Base-by-base conservation (phyloP, 1,284 basidiomycete genomes). In the Rhodotorula sp. region DNA sequence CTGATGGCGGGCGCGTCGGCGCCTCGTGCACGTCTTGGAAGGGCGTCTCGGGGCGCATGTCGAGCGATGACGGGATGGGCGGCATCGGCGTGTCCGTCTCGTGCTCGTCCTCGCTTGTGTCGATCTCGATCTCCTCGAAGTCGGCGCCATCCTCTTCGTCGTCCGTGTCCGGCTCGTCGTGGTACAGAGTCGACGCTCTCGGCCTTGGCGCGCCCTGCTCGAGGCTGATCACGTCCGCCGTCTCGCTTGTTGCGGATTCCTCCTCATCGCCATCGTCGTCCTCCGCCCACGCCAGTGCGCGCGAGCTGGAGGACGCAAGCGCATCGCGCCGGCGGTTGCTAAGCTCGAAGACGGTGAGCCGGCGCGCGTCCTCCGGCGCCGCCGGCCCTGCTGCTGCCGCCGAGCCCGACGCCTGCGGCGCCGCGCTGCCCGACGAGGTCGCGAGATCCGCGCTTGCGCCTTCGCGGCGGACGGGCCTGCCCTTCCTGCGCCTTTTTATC, bases 41-140 rank as follows among this genome's bases (percentile, higher is more conserved):
- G 15, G 46, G 34, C 60, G 34, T 37, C 17, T 50, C 48, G n/a
- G 34, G 4, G 15, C 13, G 36, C 36, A 21, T 9, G 9, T 51
- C 17, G 60, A 32, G 32, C 29, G 39, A 55, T 19, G 62, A 15
- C 61, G 13, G 48, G 48, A 37, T 36, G 61, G 7, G n/a, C 50
- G 50, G 50, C n/a, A 32, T 44, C 15, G 21, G 44, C 44, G 44
- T 44, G 44, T 44, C 44, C 15, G 44, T 15, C 21, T 22, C 61
- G 51, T 37, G 32, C 5, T 39, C 34, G 13, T 50, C 46, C 19
- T 51, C 56, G 36, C 29, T 29, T 15, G 25, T 2, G 2, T 21
- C 62, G 53, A 63, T 19, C 21, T 41, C 53, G 37, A 44, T 53
- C 37, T 58, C 58, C 32, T 66, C 65, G 9, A 64, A 34, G 37